Evolutionary conservation across 805 yeast genomes (phyloP), one percentile per base, ranked within the genome.

Genomic region (Zygoascus biomembranicola): DNA sequence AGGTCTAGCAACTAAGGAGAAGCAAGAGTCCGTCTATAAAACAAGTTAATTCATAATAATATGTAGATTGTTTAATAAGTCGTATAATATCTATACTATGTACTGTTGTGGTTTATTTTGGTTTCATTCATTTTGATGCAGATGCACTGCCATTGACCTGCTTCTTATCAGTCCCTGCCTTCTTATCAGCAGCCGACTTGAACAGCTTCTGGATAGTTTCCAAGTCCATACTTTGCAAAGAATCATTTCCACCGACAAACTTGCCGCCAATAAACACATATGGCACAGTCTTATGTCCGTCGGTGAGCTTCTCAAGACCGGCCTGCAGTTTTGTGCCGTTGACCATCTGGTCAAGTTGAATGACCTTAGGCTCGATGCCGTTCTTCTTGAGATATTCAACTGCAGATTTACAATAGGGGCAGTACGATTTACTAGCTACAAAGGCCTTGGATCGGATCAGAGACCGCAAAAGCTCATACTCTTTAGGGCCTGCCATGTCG

Each of bases 171-270:
- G 2, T 26, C 6, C 9, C 35, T 4, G 9, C 48, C n/a, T 44
- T 44, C 32, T 44, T 18, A 5, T 44, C 48, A 18, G 18, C 35
- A 2, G 8, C 32, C 6, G 28, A 23, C 6, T 23, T 23, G 14
- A 44, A 16, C 31, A 46, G 18, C 20, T 14, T 46, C 26, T 46
- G 31, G 26, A 46, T 19, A 18, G 20, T 42, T 9, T 42, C 47
- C 32, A 18, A 23, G 5, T 37, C 45, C 26, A 90, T 77, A 49
- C 77, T 75, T 72, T 89, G 95, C 57, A 90, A 75, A 61, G 87
- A 96, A 44, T 90, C 84, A 78, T 89, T 87, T 57, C 99, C 99
- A 56, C 99, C 99, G 65, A 92, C 81, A 75, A 90, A 97, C 72
- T 90, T 78, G 57, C 96, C 97, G 48, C 77, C 82, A 68, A 92